Conservation (phyloP, 2,329 filamentous ascomycete species). For the Parascedosporium putredinis region DNA sequence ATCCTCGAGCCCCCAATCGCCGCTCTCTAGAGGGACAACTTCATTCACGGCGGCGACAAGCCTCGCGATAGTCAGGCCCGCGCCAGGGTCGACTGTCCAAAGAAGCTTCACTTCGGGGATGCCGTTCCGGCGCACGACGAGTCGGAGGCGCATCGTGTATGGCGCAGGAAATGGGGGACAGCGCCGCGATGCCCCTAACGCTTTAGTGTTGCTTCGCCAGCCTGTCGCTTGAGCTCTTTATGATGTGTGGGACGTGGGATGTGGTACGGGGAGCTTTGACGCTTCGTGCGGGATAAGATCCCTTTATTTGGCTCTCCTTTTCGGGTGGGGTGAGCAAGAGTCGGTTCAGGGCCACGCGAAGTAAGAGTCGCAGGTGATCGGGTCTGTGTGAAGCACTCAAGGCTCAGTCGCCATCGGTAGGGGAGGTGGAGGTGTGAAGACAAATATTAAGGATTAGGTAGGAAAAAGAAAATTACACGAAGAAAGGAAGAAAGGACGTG, state of each 20-base stretch:
- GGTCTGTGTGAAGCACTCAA: too few species aligned
- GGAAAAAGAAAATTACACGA: too few species aligned
- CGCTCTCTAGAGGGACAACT: constrained; percentile 68
- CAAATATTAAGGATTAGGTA: too few species aligned
- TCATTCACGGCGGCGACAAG: constrained; percentile 72
- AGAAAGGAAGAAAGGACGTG: too few species aligned
- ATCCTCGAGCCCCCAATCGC: constrained; percentile 79
- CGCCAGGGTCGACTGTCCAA: constrained; percentile 51
- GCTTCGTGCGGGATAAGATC: background rate
- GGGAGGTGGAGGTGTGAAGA: too few species aligned
- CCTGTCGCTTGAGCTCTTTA: background rate
- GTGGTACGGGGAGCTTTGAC: background rate
- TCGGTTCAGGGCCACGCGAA: too few species aligned
- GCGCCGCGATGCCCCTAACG: background rate
- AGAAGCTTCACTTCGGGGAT: constrained; percentile 63
- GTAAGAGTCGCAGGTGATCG: too few species aligned
- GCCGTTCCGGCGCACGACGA: constrained; percentile 62
- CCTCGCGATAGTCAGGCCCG: constrained; percentile 60
- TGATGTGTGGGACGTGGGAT: background rate
- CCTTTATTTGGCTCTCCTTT: too few species aligned
- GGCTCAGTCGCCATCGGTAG: too few species aligned
- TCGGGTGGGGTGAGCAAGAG: too few species aligned
- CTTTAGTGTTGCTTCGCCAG: too few species aligned
- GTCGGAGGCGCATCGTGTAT: constrained; percentile 54
- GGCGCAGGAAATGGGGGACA: background rate